Evolutionary conservation across 495 filamentous ascomycete species (phyloP).

Genomic region (Lophium mytilinum): DNA sequence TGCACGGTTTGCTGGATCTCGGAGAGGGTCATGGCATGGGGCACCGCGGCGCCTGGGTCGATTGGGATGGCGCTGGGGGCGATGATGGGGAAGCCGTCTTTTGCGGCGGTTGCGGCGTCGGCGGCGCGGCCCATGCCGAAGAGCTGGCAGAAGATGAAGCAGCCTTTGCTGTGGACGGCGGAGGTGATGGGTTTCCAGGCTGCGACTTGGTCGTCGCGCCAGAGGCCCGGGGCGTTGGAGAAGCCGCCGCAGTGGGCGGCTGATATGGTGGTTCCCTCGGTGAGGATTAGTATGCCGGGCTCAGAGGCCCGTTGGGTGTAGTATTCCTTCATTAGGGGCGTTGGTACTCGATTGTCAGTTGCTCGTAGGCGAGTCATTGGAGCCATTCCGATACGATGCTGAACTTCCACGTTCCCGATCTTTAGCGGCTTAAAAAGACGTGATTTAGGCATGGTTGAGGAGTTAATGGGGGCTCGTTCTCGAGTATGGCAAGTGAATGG

Average conservation of each 20-base stretch:
- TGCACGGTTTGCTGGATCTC: conserved; percentile 5
- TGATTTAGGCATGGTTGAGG: conserved; percentile 4
- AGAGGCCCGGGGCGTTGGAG: conserved; percentile 10
- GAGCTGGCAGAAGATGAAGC: conserved; percentile 14
- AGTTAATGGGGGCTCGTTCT: background rate
- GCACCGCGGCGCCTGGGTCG: background rate
- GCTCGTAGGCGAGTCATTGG: conserved; percentile 40
- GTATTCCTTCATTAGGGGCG: conserved; percentile 44
- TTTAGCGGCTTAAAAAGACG: conserved; percentile 13
- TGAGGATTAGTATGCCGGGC: conserved; percentile 53
- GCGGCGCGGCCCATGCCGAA: conserved; percentile 31
- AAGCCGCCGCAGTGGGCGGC: background rate
- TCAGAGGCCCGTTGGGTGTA: conserved; percentile 50
- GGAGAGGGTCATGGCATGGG: conserved; percentile 5
- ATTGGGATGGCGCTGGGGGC: conserved; percentile 6
- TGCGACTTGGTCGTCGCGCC: conserved; percentile 8
- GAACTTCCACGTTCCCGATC: conserved; percentile 5
- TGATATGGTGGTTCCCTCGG: conserved; percentile 57
- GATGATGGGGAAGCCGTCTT: conserved; percentile 28
- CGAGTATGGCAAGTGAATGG: background rate
- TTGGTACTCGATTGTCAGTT: conserved; percentile 36
- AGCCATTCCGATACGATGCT: conserved; percentile 32
- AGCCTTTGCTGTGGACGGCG: conserved; percentile 11
- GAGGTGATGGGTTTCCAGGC: conserved; percentile 10
- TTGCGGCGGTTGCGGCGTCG: conserved; percentile 32